Conservation (phyloP, 2,329 filamentous ascomycete genomes). For the Thyridium curvatum region DNA sequence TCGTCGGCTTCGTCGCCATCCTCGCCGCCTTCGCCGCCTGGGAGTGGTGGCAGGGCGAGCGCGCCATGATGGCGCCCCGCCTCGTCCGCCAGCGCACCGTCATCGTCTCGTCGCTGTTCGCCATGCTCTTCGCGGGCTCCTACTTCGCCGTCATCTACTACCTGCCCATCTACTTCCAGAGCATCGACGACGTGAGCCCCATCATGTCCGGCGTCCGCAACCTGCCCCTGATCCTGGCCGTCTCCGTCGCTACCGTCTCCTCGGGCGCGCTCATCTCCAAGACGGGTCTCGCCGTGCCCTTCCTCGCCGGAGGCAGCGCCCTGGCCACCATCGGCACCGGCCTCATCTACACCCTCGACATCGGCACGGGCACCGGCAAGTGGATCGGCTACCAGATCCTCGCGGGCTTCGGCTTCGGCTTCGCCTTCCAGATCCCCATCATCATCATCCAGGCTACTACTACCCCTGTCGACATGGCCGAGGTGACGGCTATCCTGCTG, state of each 20-base stretch:
- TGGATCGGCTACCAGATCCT: constrained; percentile 45
- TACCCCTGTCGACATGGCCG: constrained; percentile 25
- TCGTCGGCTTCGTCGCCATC: constrained; percentile 19
- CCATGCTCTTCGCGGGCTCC: constrained; percentile 33
- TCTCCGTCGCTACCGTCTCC: constrained; percentile 27
- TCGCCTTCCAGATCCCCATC: constrained; percentile 37
- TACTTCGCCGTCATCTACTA: constrained; percentile 40
- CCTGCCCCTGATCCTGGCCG: constrained; percentile 30
- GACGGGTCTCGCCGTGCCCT: constrained; percentile 22
- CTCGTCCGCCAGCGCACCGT: constrained; percentile 36
- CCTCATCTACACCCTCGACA: constrained; percentile 28
- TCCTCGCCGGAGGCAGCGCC: constrained; percentile 28
- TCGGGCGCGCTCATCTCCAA: constrained; percentile 23
- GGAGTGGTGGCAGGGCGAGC: constrained; percentile 30
- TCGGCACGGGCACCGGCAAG: constrained; percentile 19
- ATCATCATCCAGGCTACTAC: constrained; percentile 26
- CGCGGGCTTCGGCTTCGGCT: constrained; percentile 36
- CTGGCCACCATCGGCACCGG: constrained; percentile 28
- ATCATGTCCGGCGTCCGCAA: constrained; percentile 29
- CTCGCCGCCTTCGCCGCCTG: constrained; percentile 20
- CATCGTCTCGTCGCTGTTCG: constrained; percentile 31
- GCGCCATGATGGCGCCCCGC: constrained; percentile 42
- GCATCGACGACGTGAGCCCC: constrained; percentile 31
- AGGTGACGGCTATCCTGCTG: constrained; percentile 30
- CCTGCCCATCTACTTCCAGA: constrained; percentile 46